Conservation (phyloP, 768 basidiomycete genomes). For the Russula griseocarnosa region DNA sequence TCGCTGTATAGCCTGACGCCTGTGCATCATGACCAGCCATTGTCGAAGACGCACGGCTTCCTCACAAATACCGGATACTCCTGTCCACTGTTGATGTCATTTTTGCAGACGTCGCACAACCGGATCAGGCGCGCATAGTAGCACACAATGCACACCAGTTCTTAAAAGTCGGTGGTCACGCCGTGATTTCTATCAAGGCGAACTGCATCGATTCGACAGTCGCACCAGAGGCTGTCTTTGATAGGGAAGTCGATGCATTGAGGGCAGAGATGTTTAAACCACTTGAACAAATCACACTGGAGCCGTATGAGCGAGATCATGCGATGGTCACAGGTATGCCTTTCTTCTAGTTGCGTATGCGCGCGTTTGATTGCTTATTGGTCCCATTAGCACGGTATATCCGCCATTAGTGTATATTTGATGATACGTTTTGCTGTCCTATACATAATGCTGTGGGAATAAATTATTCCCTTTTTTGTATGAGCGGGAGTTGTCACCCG, state of each 20-base stretch:
- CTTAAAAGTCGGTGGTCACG: constrained; percentile 89
- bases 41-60: constrained; percentile 94
- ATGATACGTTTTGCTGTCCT: constrained; percentile 23
- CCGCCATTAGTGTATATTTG: constrained; percentile 38
- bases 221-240: constrained; percentile 85
- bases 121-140: constrained; percentile 98
- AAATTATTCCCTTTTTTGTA: constrained; percentile 8
- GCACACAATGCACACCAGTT: constrained; percentile 90
- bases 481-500: neutral
- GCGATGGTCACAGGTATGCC: constrained; percentile 80
- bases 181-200: constrained; percentile 97
- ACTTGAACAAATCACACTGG: constrained; percentile 91
- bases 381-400: constrained; percentile 42
- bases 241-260: constrained; percentile 77
- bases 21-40: constrained; percentile 55
- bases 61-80: constrained; percentile 96
- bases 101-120: constrained; percentile 97
- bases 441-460: neutral
- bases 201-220: constrained; percentile 98
- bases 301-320: constrained; percentile 88
- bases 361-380: constrained; percentile 10
- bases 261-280: constrained; percentile 83
- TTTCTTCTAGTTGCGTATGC: neutral
- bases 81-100: constrained; percentile 93
- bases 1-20: neutral